Evolutionary conservation across 768 basidiomycete genomes (phyloP).

Genomic region (Mycena crocata): DNA sequence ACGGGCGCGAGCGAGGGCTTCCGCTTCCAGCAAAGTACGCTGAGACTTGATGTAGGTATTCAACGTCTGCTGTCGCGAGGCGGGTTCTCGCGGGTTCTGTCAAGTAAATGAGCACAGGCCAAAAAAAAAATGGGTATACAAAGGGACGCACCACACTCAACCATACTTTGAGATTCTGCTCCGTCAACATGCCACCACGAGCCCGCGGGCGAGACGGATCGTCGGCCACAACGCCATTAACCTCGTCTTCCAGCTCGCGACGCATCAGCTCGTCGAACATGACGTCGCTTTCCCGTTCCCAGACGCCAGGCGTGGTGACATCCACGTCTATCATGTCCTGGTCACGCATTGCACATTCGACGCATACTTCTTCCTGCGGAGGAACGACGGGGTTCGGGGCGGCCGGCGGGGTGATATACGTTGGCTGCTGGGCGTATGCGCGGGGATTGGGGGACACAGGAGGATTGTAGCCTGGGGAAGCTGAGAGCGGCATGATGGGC

Average conservation of each 20-base stretch:
- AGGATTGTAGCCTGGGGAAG: conserved; percentile 69
- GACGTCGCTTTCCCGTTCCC: conserved; percentile 92
- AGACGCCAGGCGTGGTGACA: conserved; percentile 86
- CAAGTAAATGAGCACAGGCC: not conserved
- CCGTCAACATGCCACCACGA: conserved; percentile 77
- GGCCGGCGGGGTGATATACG: conserved; percentile 50
- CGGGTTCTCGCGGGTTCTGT: conserved; percentile 92
- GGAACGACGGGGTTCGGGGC: conserved; percentile 60
- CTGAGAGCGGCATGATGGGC: conserved; percentile 68
- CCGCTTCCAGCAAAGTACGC: conserved; percentile 82
- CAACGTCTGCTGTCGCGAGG: conserved; percentile 85
- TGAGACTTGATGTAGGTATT: conserved; percentile 87
- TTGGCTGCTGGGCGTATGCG: conserved; percentile 60
- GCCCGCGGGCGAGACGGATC: conserved; percentile 69
- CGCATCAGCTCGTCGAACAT: conserved; percentile 80
- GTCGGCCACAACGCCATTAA: conserved; percentile 61
- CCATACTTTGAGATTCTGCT: conserved; percentile 87
- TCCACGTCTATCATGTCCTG: conserved; percentile 97
- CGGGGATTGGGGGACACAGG: conserved; percentile 76
- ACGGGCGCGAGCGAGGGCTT: conserved; percentile 80
- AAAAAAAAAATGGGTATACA: conserved; percentile 31
- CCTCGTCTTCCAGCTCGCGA: conserved; percentile 79
- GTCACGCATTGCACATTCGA: conserved; percentile 99
- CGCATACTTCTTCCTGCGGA: conserved; percentile 86
- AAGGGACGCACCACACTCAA: conserved; percentile 69